A percentile compares a stretch with the other conserved stretches of the same genome.
These are phyloP conservation scores for Aspergillus campestris DNA, from an alignment of 495 filamentous ascomycete species.

Conservation along the genomic window DNA sequence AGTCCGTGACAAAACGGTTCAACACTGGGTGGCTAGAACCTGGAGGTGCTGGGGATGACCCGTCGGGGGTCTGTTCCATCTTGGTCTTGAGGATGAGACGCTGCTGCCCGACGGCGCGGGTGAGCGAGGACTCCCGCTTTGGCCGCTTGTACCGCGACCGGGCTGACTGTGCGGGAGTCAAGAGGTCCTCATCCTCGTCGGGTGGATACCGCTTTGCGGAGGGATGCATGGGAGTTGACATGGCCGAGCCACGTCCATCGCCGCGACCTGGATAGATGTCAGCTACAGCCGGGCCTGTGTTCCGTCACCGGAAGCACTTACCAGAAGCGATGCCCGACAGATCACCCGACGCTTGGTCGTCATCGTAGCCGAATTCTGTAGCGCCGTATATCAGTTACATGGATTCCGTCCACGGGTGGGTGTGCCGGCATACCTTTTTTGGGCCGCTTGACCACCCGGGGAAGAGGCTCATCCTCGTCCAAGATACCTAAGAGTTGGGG, in stretches of 20 bases:
- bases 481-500: conserved; percentile 36
- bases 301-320: neutral
- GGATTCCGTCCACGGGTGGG: conserved; percentile 9
- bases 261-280: conserved; percentile 11
- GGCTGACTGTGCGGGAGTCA: conserved; percentile 25
- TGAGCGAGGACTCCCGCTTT: conserved; percentile 31
- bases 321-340: conserved; percentile 21
- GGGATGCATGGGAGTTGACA: conserved; percentile 36
- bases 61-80: conserved; percentile 39
- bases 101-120: conserved; percentile 29
- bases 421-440: conserved; percentile 41
- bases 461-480: conserved; percentile 53
- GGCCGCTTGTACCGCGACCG: conserved; percentile 27
- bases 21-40: conserved; percentile 39
- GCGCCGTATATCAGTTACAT: too few relatives aligned
- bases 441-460: conserved; percentile 46
- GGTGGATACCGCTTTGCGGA: conserved; percentile 24
- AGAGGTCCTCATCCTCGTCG: conserved; percentile 31
- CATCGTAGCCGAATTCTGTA: conserved; percentile 29
- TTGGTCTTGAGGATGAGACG: conserved; percentile 43
- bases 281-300: neutral
- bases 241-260: conserved; percentile 25
- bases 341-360: conserved; percentile 27
- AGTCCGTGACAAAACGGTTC: conserved; percentile 39
- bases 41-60: conserved; percentile 41